Conservation (phyloP, 106 monocot species). For the Apostasia ramifera region DNA sequence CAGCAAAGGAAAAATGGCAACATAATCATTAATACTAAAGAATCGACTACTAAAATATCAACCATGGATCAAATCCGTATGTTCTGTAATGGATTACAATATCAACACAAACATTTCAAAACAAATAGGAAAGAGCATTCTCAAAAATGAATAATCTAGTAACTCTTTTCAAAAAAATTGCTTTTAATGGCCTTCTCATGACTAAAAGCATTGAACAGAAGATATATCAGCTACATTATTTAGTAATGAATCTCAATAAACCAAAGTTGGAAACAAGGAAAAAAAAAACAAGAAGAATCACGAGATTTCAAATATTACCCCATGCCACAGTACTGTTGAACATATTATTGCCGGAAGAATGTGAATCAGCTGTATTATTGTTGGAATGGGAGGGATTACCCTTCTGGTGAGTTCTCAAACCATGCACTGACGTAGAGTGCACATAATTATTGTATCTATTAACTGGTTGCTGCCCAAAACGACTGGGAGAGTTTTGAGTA, state of each 20-base stretch:
- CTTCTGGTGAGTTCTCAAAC: constrained; percentile 23
- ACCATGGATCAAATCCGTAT: no score
- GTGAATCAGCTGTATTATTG: constrained; percentile 27
- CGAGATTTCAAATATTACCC: constrained; percentile 34
- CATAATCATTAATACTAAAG: no score
- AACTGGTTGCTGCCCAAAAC: constrained; percentile 57
- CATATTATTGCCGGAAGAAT: constrained; percentile 21
- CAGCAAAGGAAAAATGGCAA: no score
- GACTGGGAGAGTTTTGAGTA: constrained; percentile 46
- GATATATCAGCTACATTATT: no score
- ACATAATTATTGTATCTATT: constrained; percentile 28
- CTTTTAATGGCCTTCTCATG: no score
- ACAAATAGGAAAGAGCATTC: no score
- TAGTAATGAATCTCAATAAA: not conserved
- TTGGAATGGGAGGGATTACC: constrained; percentile 15
- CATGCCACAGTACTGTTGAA: constrained; percentile 41
- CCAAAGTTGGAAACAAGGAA: not conserved
- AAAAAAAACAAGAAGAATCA: not conserved
- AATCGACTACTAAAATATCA: no score
- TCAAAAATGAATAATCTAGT: no score
- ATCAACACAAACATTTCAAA: no score
- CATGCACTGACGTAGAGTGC: constrained; percentile 17
- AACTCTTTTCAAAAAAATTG: no score
- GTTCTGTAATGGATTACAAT: no score
- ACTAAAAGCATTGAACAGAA: no score